Percentiles rank a stretch among this genome's conserved stretches.
Conservation (phyloP, 768 basidiomycete species). For the Leccinum incarnatum region DNA sequence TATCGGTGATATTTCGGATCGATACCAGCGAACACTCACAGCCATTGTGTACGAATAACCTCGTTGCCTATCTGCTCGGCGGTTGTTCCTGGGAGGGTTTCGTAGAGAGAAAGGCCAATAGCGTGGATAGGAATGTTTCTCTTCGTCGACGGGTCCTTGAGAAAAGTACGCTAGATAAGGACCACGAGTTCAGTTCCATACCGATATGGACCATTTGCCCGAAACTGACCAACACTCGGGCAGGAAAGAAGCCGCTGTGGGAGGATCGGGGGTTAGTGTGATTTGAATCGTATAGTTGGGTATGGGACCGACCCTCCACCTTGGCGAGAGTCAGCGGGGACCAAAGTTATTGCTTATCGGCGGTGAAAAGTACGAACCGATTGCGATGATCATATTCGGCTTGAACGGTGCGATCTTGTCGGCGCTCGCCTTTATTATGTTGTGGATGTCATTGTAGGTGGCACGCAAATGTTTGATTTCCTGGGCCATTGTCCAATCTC, state of each 20-base stretch:
- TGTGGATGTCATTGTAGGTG: conserved; percentile 94
- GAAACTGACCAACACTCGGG: conserved; percentile 71
- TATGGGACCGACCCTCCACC: conserved; percentile 72
- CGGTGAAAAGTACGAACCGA: conserved; percentile 47
- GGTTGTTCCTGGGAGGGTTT: conserved; percentile 75
- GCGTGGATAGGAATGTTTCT: conserved; percentile 91
- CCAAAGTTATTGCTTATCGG: background rate
- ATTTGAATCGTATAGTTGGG: conserved; percentile 12
- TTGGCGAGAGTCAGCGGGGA: conserved; percentile 28
- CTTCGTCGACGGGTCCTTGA: conserved; percentile 66
- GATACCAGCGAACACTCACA: conserved; percentile 48
- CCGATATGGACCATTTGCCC: background rate
- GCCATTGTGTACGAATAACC: conserved; percentile 95
- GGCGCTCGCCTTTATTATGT: conserved; percentile 69
- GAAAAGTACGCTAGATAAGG: conserved; percentile 68
- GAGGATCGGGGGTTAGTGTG: conserved; percentile 10
- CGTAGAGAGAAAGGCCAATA: conserved; percentile 94
- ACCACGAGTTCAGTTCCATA: background rate
- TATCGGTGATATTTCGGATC: conserved; percentile 1
- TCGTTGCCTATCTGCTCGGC: conserved; percentile 75
- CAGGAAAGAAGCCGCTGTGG: conserved; percentile 89
- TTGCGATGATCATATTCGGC: conserved; percentile 84
- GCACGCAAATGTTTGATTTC: conserved; percentile 61
- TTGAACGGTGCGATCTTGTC: conserved; percentile 77
- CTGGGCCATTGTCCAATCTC: conserved; percentile 21